Conservation (phyloP, 805 yeast species). For the Saccharomycopsis fibuligera region DNA sequence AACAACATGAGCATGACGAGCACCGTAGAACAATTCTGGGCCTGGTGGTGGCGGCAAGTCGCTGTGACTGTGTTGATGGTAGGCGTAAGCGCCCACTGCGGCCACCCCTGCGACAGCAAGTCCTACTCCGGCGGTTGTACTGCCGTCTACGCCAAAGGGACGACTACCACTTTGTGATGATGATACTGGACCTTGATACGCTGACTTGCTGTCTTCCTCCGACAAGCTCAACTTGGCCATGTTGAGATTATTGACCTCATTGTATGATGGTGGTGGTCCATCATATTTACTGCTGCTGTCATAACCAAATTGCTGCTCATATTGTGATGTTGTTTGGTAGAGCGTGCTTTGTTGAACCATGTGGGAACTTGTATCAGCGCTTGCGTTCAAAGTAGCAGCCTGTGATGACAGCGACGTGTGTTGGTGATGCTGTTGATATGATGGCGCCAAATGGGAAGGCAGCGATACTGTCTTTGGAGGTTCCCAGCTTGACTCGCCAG, state of each 20-base stretch:
- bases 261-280: constrained; percentile 3
- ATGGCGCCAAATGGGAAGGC: background rate
- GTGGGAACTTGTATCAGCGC: background rate
- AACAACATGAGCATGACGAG: constrained; percentile 8
- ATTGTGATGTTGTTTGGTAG: background rate
- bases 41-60: constrained; percentile 6
- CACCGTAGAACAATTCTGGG: constrained; percentile 3
- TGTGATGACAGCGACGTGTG: constrained; percentile 1
- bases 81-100: constrained; percentile 2
- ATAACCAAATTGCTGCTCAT: too few relatives aligned
- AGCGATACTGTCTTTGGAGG: background rate
- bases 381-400: background rate
- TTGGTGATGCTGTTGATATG: too few relatives aligned
- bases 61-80: background rate
- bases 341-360: background rate
- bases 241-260: background rate
- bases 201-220: too few relatives aligned
- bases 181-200: too few relatives aligned
- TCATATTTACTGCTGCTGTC: background rate
- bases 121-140: background rate
- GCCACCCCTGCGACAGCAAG: background rate
- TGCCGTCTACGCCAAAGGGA: too few relatives aligned
- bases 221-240: background rate
- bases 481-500: constrained; percentile 8
- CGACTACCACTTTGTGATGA: background rate